These are phyloP conservation scores for Fusarium transvaalense DNA, from an alignment of 2,329 filamentous ascomycete genomes.

Conservation along the genomic window DNA sequence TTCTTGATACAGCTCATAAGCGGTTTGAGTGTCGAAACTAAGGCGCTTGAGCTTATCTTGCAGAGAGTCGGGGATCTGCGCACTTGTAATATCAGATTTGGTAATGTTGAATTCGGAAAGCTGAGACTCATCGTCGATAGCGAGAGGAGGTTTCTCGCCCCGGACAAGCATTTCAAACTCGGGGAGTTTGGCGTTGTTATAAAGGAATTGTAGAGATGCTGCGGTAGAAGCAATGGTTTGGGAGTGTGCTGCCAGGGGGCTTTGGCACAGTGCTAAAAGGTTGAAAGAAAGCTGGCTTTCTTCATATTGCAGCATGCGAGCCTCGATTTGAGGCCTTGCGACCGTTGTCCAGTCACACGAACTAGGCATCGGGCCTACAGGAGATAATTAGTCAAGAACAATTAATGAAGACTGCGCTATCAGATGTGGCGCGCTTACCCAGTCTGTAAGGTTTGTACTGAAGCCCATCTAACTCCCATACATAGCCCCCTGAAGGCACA, in stretches of 20 bases:
- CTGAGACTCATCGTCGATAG: constrained; percentile 38
- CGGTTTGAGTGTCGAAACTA: constrained; percentile 38
- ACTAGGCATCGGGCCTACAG: constrained; percentile 31
- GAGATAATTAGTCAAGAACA: constrained; percentile 12
- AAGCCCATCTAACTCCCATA: constrained; percentile 93
- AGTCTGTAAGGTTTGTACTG: constrained; percentile 71
- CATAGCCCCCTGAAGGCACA: constrained; percentile 76
- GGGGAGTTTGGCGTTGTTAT: constrained; percentile 48
- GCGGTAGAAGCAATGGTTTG: constrained; percentile 61
- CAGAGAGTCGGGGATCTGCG: constrained; percentile 34
- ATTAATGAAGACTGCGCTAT: too few relatives aligned
- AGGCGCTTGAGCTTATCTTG: constrained; percentile 26
- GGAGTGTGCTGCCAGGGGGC: constrained; percentile 67
- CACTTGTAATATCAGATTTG: constrained; percentile 43
- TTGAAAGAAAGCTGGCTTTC: constrained; percentile 79
- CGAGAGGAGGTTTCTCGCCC: constrained; percentile 41
- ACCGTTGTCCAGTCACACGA: constrained; percentile 73
- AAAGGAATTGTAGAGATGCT: constrained; percentile 56
- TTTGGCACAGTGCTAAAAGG: constrained; percentile 79
- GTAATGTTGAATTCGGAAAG: constrained; percentile 52
- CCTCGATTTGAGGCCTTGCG: constrained; percentile 73
- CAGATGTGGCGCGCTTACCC: constrained; percentile 43
- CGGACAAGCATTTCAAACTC: constrained; percentile 43
- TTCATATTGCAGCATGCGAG: constrained; percentile 75
- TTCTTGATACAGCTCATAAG: constrained; percentile 54